Evolutionary conservation across 2,329 filamentous ascomycete species (phyloP).

Genomic region (Microdochium paspali): DNA sequence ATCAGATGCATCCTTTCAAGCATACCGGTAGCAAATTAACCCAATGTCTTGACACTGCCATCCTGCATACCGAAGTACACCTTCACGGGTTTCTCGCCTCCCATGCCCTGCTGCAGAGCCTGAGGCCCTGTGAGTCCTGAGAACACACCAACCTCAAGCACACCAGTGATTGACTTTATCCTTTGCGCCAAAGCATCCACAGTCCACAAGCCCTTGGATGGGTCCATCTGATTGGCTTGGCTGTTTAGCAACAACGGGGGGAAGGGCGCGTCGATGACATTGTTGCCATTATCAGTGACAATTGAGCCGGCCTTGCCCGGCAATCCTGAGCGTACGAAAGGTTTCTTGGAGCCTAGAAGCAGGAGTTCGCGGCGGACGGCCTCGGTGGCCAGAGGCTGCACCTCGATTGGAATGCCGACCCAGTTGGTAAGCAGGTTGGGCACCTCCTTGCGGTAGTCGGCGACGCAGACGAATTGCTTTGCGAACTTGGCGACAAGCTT

Average conservation of each 20-base stretch:
- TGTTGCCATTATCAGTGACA: slow-evolving; percentile 73
- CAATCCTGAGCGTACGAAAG: slow-evolving; percentile 62
- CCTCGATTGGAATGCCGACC: slow-evolving; percentile 85
- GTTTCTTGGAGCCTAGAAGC: slow-evolving; percentile 61
- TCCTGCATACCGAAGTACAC: slow-evolving; percentile 92
- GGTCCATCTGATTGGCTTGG: slow-evolving; percentile 35
- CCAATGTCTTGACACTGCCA: slow-evolving; percentile 46
- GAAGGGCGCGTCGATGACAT: slow-evolving; percentile 91
- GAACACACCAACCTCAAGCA: slow-evolving; percentile 90
- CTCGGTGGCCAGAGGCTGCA: slow-evolving; percentile 74
- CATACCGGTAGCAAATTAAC: too few species aligned
- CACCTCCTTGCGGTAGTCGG: slow-evolving; percentile 87
- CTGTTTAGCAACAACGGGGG: slow-evolving; percentile 51
- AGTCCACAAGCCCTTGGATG: slow-evolving; percentile 65
- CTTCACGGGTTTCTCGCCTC: slow-evolving; percentile 81
- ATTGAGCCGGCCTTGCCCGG: slow-evolving; percentile 75
- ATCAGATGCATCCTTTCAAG: too few species aligned
- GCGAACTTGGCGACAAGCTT: slow-evolving; percentile 85
- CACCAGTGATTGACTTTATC: slow-evolving; percentile 75
- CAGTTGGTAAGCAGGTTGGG: slow-evolving; percentile 64
- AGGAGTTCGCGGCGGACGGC: slow-evolving; percentile 66
- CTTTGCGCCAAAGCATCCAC: slow-evolving; percentile 63
- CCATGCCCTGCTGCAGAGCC: slow-evolving; percentile 38
- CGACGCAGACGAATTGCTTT: slow-evolving; percentile 80
- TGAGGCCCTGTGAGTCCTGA: slow-evolving; percentile 70